Percentiles rank a stretch among this genome's conserved stretches.
These are phyloP conservation scores for Colletotrichum acutatum DNA, from an alignment of 2,329 filamentous ascomycete genomes.

Conservation along the genomic window DNA sequence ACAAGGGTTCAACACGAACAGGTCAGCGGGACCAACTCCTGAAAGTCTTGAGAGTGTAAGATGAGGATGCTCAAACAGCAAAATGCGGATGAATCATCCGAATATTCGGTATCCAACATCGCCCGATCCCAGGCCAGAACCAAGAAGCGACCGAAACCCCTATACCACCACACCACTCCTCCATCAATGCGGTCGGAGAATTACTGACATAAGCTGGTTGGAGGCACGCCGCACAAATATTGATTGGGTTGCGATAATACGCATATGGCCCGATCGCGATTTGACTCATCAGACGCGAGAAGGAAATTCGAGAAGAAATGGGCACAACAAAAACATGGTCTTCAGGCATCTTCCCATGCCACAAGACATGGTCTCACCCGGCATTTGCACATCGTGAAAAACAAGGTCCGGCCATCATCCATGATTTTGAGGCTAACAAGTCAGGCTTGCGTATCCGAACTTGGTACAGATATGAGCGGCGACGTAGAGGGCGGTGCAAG, in stretches of 20 bases:
- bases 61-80: slow-evolving; percentile 18
- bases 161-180: background rate
- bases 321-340: slow-evolving; percentile 26
- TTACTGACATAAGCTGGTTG: slow-evolving; percentile 31
- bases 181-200: slow-evolving; percentile 28
- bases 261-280: background rate
- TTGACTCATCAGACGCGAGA: slow-evolving; percentile 24
- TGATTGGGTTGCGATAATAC: background rate
- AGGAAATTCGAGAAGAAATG: slow-evolving; percentile 7
- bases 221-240: background rate
- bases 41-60: background rate
- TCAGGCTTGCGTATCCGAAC: background rate
- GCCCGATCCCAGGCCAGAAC: slow-evolving; percentile 9
- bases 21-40: background rate
- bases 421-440: background rate
- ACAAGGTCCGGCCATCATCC: slow-evolving; percentile 11
- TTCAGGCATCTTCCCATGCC: slow-evolving; percentile 25
- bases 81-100: slow-evolving; percentile 18
- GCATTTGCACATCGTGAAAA: slow-evolving; percentile 11
- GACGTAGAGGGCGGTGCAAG: slow-evolving; percentile 29
- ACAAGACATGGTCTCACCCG: slow-evolving; percentile 21
- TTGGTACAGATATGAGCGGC: background rate
- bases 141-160: slow-evolving; percentile 29
- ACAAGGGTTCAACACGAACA: slow-evolving; percentile 13
- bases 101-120: slow-evolving; percentile 10